Evolutionary conservation across 768 basidiomycete species (phyloP).

Genomic region (Boletus rex-veris): DNA sequence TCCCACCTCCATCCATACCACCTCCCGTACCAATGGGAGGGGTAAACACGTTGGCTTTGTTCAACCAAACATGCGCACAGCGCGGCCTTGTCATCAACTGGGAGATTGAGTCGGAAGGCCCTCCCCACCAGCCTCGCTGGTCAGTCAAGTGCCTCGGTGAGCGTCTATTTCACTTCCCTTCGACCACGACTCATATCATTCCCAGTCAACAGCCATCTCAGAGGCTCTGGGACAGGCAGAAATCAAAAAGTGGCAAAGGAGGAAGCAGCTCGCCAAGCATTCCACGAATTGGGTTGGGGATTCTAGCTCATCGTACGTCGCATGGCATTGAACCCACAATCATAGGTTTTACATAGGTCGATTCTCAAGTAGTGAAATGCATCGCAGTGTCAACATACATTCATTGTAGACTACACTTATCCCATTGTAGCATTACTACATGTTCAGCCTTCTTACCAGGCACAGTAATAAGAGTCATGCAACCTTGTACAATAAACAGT

Average conservation of each 20-base stretch:
- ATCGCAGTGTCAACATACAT: neutral
- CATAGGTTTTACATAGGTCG: constrained; percentile 15
- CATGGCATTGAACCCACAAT: neutral
- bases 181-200: neutral
- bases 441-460: no score
- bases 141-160: constrained; percentile 51
- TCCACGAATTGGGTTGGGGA: constrained; percentile 51
- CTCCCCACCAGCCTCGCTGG: constrained; percentile 56
- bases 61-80: constrained; percentile 54
- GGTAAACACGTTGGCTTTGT: constrained; percentile 42
- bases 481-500: neutral
- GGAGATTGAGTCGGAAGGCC: constrained; percentile 45
- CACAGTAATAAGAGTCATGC: neutral
- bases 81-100: constrained; percentile 44
- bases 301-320: neutral
- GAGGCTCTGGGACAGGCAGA: constrained; percentile 49
- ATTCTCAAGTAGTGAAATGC: neutral
- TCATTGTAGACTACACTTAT: neutral
- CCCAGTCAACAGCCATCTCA: constrained; percentile 49
- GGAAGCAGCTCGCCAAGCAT: constrained; percentile 61
- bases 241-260: constrained; percentile 68
- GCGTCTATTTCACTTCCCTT: constrained; percentile 16
- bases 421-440: constrained; percentile 2
- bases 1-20: constrained; percentile 24
- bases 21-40: constrained; percentile 14